Base-by-base conservation (phyloP, 129 eudicot species). In the Ambrosia artemisiifolia region DNA sequence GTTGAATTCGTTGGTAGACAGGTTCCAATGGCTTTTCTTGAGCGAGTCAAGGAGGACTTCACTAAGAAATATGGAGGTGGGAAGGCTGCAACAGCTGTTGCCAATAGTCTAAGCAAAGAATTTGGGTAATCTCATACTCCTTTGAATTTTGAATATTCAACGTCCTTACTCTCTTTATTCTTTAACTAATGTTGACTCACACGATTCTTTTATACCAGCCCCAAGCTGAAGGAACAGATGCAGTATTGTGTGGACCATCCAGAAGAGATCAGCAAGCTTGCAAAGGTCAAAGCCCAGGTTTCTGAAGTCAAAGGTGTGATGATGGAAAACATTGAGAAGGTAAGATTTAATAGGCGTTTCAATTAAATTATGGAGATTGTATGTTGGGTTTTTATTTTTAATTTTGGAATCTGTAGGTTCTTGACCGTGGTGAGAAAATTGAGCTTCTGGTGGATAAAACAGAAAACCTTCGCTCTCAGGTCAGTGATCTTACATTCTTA, bases 221-320 rank as follows among this genome's bases (percentile, higher is more conserved):
- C 97, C 30, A 88, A 88, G 72, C 80, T 83, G 80, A 88, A 86
- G 85, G 91, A 91, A 77, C 95, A 90, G 28, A 24, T 24, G 28
- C 28, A 24, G 28, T 24, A 24, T 24, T 24, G 28, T 24, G 28
- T 24, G 28, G 28, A 24, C 28, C 28, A 24, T 24, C 28, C 28
- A 24, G 28, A 24, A 24, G 28, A 24, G 28, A 24, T 85, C 72
- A 85, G 82, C 88, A 91, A 88, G 83, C 83, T 91, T 78, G 79
- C 97, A 35, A 91, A 91, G 72, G 97, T 91, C 85, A 88, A 91
- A 48, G 95, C 97, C 70, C 97, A 91, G 73, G 97, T 91, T 82
- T 60, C 95, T 69, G 97, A 91, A 78, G 97, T 88, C 76, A 91
- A 91, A 78, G 97, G 96, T 71, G 97, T 24, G 28, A 24, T 24